Percentiles rank a stretch among this genome's conserved stretches.
These are phyloP conservation scores for Fusarium torulosum DNA, from an alignment of 2,329 filamentous ascomycete species.

Conservation along the genomic window DNA sequence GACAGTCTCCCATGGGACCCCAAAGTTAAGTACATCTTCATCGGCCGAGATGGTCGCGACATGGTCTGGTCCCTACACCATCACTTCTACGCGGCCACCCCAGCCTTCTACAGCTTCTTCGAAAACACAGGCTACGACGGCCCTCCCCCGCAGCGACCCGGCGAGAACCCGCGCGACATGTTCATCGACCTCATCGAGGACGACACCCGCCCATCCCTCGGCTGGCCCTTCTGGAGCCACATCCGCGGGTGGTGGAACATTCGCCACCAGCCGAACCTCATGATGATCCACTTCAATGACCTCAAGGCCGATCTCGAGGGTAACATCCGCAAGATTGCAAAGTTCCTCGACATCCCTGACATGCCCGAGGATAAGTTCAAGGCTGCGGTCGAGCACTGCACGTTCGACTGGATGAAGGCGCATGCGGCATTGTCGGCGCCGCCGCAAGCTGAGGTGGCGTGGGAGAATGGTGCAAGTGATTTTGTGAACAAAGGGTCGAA, in stretches of 20 bases:
- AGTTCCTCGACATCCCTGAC: background rate
- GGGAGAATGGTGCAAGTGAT: constrained; percentile 9
- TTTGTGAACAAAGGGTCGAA: constrained; percentile 20
- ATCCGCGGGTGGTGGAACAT: constrained; percentile 22
- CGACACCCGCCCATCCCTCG: background rate
- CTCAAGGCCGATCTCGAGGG: constrained; percentile 14
- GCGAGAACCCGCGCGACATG: constrained; percentile 1
- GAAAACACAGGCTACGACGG: constrained; percentile 1
- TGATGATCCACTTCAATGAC: constrained; percentile 18
- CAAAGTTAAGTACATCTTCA: constrained; percentile 21
- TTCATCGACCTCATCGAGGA: constrained; percentile 3
- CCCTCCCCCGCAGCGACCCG: background rate
- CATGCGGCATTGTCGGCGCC: background rate
- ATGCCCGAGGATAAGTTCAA: constrained; percentile 18
- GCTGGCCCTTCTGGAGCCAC: constrained; percentile 26
- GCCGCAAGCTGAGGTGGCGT: constrained; percentile 9
- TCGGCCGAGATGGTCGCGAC: constrained; percentile 14
- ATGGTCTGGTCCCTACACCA: constrained; percentile 23
- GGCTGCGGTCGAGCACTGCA: constrained; percentile 5
- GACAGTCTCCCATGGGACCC: constrained; percentile 7
- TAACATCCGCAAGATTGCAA: background rate
- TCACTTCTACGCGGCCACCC: constrained; percentile 12
- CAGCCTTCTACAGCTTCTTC: constrained; percentile 11
- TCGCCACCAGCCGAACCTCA: background rate
- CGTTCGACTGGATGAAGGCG: constrained; percentile 26